Percentiles rank a stretch among this genome's conserved stretches.
phyloP scores from a whole-genome alignment of 2,329 filamentous ascomycete genomes.

The Rutstroemia sp. region DNA sequence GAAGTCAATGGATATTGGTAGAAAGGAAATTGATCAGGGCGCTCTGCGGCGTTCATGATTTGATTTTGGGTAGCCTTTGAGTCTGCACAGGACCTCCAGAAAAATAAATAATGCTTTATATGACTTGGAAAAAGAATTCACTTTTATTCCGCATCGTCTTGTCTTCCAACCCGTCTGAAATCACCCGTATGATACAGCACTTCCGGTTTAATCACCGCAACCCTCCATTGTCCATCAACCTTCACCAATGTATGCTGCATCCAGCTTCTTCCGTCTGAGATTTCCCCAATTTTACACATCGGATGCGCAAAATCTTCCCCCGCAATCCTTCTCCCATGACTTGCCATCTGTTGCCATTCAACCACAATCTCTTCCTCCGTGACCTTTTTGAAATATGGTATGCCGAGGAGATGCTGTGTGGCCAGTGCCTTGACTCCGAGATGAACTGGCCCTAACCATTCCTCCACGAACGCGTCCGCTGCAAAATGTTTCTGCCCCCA shows the following conservation, averaged over 20 bases:
- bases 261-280: constrained; percentile 17
- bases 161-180: constrained; percentile 13
- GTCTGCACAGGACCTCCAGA: background rate
- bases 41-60: too few species aligned
- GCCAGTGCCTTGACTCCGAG: constrained; percentile 15
- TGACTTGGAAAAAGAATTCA: background rate
- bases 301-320: constrained; percentile 16
- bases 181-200: constrained; percentile 19
- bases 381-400: constrained; percentile 22
- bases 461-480: constrained; percentile 14
- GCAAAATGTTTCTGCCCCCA: constrained; percentile 12
- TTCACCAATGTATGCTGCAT: constrained; percentile 17
- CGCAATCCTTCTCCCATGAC: constrained; percentile 17
- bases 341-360: constrained; percentile 24
- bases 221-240: constrained; percentile 14
- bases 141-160: constrained; percentile 3
- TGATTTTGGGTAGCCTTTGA: too few species aligned
- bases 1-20: too few species aligned
- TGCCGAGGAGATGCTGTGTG: constrained; percentile 23
- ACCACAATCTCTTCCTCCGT: constrained; percentile 19
- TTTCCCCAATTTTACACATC: constrained; percentile 17
- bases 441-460: constrained; percentile 14
- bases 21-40: too few species aligned
- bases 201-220: constrained; percentile 15
- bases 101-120: background rate